These are phyloP conservation scores for Paramecium sonneborni DNA, from an alignment of 73 alveolate genomes.

Conservation along the genomic window DNA sequence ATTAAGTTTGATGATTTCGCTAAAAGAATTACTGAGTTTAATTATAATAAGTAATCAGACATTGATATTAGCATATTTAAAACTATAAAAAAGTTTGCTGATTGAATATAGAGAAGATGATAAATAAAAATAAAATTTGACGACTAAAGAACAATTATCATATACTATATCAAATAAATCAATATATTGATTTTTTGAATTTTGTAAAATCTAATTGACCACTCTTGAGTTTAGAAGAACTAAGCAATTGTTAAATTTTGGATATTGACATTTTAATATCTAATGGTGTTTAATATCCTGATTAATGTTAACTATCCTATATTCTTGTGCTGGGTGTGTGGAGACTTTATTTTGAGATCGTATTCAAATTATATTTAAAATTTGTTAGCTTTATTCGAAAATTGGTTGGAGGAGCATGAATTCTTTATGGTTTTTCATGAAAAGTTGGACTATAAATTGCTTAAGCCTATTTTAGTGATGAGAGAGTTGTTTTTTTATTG, in stretches of 20 bases:
- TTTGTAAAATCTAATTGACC: constrained; percentile 14
- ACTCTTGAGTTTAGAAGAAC: background rate
- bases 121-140: too few relatives aligned
- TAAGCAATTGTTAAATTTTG: background rate
- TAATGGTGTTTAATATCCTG: constrained; percentile 17
- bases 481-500: constrained; percentile 8
- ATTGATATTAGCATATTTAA: too few relatives aligned
- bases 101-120: too few relatives aligned
- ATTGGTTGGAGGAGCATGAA: background rate
- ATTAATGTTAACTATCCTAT: background rate
- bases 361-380: background rate
- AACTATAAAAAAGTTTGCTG: too few relatives aligned
- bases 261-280: background rate
- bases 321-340: constrained; percentile 9
- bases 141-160: background rate
- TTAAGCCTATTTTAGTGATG: background rate
- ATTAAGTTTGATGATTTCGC: too few relatives aligned
- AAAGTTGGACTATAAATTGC: background rate
- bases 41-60: too few relatives aligned
- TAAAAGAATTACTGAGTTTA: too few relatives aligned
- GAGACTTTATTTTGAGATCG: constrained; percentile 5
- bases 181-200: constrained; percentile 8
- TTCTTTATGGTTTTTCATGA: background rate
- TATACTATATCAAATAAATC: background rate
- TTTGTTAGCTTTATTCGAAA: background rate